Evolutionary conservation across 306 rosid genomes (phyloP), one percentile per base, ranked within the genome.

Genomic region (Corylus americana): DNA sequence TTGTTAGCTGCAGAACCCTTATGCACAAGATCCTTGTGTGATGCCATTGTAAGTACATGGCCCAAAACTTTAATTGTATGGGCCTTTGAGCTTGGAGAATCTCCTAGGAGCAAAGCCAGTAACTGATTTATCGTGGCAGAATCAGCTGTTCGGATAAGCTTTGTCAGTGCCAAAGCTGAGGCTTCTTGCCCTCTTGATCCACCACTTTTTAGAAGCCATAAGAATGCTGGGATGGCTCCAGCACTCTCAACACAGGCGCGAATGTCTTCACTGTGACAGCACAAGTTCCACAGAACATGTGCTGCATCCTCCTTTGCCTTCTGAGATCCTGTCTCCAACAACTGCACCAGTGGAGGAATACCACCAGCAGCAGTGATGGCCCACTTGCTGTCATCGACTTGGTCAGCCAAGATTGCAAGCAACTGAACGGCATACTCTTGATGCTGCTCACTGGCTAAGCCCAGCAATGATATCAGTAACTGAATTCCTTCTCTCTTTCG

Each of bases 281-380:
- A 95, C 81, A 95, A 86, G 86, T 90, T 91, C 96, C 98, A 90
- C 73, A 95, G 87, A 83, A 92, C 88, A 83, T 92, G 95, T 70
- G 98, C 98, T 2, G 97, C 97, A 27, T 92, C 97, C 90, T 95
- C 98, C 85, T 89, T 92, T 55, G 98, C 98, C 79, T 92, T 90
- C 76, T 91, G 97, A 37, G 98, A 91, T 78, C 98, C 97, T 20
- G 93, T 88, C 86, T 95, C 98, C 83, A 95, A 84, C 79, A 92
- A 83, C 91, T 95, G 97, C 82, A 95, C 98, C 85, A 95, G 64
- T 47, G 91, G 97, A 78, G 98, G 98, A 86, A 95, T 95, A 72
- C 97, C 98, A 68, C 98, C 98, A 35, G 98, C 98, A 86, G 98
- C 98, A 74, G 98, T 95, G 78, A 92, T 92, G 78, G 98, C 98